A percentile compares a stretch with the other conserved stretches of the same genome.
Evolutionary conservation across 768 basidiomycete species (phyloP).

Genomic region (Rhizopogon roseolus): DNA sequence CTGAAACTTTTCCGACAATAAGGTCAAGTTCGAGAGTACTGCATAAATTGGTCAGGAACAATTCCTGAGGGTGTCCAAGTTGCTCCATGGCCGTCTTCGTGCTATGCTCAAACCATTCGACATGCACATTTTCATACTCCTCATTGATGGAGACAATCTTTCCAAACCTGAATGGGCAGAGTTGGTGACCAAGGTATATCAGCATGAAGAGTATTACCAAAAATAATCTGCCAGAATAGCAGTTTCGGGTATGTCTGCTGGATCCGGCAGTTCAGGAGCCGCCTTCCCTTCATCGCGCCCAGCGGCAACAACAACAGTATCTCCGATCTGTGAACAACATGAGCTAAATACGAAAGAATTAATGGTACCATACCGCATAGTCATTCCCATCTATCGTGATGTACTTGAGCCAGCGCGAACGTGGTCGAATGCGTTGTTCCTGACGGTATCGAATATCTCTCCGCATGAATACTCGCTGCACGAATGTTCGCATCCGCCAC

Average conservation of each 20-base stretch:
- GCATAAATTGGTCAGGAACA: constrained; percentile 60
- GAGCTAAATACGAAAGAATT: background rate
- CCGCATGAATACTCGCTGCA: constrained; percentile 12
- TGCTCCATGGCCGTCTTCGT: constrained; percentile 57
- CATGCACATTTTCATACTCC: constrained; percentile 43
- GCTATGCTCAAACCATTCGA: constrained; percentile 75
- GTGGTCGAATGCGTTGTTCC: constrained; percentile 29
- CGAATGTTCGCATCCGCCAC: constrained; percentile 16
- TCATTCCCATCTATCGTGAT: constrained; percentile 38
- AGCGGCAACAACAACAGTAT: constrained; percentile 51
- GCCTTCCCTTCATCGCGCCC: constrained; percentile 25
- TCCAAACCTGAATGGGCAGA: constrained; percentile 52
- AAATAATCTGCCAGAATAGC: constrained; percentile 54
- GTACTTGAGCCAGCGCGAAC: constrained; percentile 32
- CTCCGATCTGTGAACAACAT: constrained; percentile 45
- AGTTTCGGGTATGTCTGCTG: constrained; percentile 28
- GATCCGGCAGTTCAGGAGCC: constrained; percentile 29
- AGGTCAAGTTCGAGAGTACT: constrained; percentile 31
- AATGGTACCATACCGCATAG: constrained; percentile 34
- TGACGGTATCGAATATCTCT: constrained; percentile 14
- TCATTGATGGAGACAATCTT: constrained; percentile 51
- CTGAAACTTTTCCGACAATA: constrained; percentile 45
- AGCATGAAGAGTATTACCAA: constrained; percentile 39
- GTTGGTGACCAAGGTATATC: background rate
- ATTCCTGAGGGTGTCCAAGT: constrained; percentile 56